Evolutionary conservation across 129 eudicot genomes (phyloP), one percentile per base, ranked within the genome.

Genomic region (Chrysanthemum seticuspe): DNA sequence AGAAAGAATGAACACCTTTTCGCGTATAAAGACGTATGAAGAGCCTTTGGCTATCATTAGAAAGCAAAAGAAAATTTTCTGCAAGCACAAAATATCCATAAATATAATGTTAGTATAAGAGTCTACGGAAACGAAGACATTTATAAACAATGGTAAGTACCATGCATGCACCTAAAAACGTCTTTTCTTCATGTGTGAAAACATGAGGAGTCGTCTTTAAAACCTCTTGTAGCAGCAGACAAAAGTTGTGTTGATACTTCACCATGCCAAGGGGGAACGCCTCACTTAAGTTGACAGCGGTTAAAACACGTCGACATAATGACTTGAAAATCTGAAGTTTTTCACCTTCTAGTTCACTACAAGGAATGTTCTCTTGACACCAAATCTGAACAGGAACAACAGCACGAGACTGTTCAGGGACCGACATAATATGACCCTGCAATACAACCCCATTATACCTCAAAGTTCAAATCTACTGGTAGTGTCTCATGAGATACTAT

Each of bases 1-100:
- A 53, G 51, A 19, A 6, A 25, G 67, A 67, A n/a, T 7, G 29
- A 40, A 51, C 45, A 93, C 98, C 97, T 89, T 93, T 93, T 62
- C 98, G 86, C 53, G 92, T 87, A 76, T 93, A 87, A 21, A 93
- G 90, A 63, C 98, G 95, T 50, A 86, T 78, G 73, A 93, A 93
- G 58, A 93, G 96, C 77, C 91, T 84, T 78, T 89, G 88, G 71
- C 95, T 80, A 65, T 93, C 98, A 82, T 87, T 87, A 72, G 95
- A 82, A 79, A 93, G 91, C 57, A 87, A 74, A 16, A 58, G 5
- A 53, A 89, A 89, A 45, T 81, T 76, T 65, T 93, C 98, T 93
- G 90, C 79, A 74, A 69, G 57, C 67, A 58, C 61, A 47, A 68
- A 77, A 68, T 55, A 64, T 16, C 25, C 44, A 62, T 57, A 18